Percentiles rank a stretch among this genome's conserved stretches.
phyloP scores from a whole-genome alignment of 1,139 yeast species.

The Geotrichum reessii region DNA sequence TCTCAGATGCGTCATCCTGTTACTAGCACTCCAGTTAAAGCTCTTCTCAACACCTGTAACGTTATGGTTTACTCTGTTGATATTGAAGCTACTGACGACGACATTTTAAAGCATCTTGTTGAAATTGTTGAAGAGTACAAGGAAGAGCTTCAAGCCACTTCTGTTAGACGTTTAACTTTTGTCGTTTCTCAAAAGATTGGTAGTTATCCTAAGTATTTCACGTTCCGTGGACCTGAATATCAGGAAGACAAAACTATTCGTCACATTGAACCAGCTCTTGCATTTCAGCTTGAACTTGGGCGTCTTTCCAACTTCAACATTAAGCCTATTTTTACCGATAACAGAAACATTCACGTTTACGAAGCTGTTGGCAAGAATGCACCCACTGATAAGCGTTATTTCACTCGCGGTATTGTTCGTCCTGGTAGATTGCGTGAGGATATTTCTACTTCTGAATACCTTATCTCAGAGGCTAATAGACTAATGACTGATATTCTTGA shows the following conservation, averaged over 20 bases:
- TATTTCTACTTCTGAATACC: constrained; percentile 84
- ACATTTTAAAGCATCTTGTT: constrained; percentile 54
- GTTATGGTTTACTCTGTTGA: constrained; percentile 64
- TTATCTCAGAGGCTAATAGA: constrained; percentile 92
- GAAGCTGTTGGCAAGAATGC: constrained; percentile 95
- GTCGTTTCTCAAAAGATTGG: constrained; percentile 81
- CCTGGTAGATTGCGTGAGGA: constrained; percentile 93
- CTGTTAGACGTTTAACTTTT: constrained; percentile 88
- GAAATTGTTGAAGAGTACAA: constrained; percentile 64
- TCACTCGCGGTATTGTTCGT: constrained; percentile 94
- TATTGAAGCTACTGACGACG: constrained; percentile 67
- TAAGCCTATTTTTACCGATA: constrained; percentile 92
- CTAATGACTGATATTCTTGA: constrained; percentile 93
- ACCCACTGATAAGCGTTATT: constrained; percentile 88
- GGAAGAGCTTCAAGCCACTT: constrained; percentile 62
- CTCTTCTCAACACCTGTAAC: constrained; percentile 71
- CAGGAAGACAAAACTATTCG: constrained; percentile 77
- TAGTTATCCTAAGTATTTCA: constrained; percentile 87
- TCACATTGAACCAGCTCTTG: constrained; percentile 97
- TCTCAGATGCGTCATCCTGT: constrained; percentile 33
- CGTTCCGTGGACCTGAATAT: constrained; percentile 86
- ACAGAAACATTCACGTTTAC: constrained; percentile 94
- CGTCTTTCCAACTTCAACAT: constrained; percentile 91
- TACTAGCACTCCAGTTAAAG: constrained; percentile 33
- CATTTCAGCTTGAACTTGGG: constrained; percentile 93